Evolutionary conservation across 1,139 yeast species (phyloP).

Genomic region (Candida glucosophila): DNA sequence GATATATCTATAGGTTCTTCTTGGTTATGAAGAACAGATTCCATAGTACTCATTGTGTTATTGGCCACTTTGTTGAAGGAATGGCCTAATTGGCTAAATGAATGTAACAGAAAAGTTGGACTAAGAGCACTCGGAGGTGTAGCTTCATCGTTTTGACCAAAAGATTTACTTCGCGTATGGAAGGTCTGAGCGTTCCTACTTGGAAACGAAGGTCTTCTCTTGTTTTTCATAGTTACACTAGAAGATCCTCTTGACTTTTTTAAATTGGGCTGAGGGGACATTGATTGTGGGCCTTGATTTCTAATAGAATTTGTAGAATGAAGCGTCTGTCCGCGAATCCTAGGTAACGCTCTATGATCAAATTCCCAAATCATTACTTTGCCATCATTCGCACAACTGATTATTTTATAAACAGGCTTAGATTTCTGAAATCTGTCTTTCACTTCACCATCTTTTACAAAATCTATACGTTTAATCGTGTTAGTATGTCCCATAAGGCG

Average conservation of each 20-base stretch:
- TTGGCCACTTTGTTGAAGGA: slow-evolving; percentile 4
- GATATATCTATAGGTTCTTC: slow-evolving; percentile 3
- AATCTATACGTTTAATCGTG: slow-evolving; percentile 44
- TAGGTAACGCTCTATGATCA: slow-evolving; percentile 52
- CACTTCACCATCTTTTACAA: slow-evolving; percentile 15
- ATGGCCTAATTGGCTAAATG: slow-evolving; percentile 3
- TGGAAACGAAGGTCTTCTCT: background rate
- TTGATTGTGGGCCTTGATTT: slow-evolving; percentile 3
- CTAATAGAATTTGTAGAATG: slow-evolving; percentile 1
- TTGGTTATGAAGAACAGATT: slow-evolving; percentile 6
- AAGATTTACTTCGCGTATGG: slow-evolving; percentile 7
- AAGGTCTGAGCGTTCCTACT: slow-evolving; percentile 1
- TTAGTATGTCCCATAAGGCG: slow-evolving; percentile 62
- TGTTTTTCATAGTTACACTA: slow-evolving; percentile 1
- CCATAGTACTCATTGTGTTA: slow-evolving; percentile 7
- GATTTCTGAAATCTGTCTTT: no score
- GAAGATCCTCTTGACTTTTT: no score
- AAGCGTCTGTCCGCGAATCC: no score
- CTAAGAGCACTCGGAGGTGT: slow-evolving; percentile 4
- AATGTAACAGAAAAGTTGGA: slow-evolving; percentile 2
- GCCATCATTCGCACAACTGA: slow-evolving; percentile 69
- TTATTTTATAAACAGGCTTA: slow-evolving; percentile 41
- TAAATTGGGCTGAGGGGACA: slow-evolving; percentile 6
- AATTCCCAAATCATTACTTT: slow-evolving; percentile 65
- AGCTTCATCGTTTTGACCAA: slow-evolving; percentile 7